Conservation (phyloP, 2,329 filamentous ascomycete species). For the Diaporthe citriasiana region DNA sequence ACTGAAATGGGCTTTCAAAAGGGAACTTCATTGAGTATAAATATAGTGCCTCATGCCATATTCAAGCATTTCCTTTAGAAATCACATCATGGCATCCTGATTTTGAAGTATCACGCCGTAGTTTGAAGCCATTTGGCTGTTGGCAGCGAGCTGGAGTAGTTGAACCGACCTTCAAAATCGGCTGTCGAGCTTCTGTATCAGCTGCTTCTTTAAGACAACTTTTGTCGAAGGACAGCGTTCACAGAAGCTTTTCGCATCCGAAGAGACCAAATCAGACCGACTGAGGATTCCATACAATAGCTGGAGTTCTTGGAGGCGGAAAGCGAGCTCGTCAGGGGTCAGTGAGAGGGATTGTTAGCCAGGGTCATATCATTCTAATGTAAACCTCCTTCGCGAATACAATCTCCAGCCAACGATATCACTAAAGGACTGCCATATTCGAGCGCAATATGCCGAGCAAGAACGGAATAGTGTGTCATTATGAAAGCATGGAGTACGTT, state of each 20-base stretch:
- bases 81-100: not conserved
- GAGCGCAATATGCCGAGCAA: too few species aligned
- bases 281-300: not conserved
- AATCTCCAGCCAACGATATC: too few species aligned
- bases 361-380: too few species aligned
- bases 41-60: not conserved
- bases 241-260: not conserved
- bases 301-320: not conserved
- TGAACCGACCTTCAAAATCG: not conserved
- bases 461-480: too few species aligned
- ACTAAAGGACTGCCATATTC: too few species aligned
- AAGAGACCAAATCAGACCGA: not conserved
- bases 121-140: not conserved
- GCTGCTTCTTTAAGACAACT: not conserved
- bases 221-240: not conserved
- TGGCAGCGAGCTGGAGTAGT: not conserved
- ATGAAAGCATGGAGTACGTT: too few species aligned
- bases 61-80: fast-evolving
- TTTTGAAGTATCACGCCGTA: not conserved
- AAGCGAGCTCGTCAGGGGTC: not conserved
- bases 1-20: not conserved
- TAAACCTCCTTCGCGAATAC: too few species aligned
- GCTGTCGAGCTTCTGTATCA: not conserved
- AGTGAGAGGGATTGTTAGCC: too few species aligned
- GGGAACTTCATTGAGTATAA: not conserved